Conservation (phyloP, 2,329 filamentous ascomycete species). For the Pyrenochaeta sp. region DNA sequence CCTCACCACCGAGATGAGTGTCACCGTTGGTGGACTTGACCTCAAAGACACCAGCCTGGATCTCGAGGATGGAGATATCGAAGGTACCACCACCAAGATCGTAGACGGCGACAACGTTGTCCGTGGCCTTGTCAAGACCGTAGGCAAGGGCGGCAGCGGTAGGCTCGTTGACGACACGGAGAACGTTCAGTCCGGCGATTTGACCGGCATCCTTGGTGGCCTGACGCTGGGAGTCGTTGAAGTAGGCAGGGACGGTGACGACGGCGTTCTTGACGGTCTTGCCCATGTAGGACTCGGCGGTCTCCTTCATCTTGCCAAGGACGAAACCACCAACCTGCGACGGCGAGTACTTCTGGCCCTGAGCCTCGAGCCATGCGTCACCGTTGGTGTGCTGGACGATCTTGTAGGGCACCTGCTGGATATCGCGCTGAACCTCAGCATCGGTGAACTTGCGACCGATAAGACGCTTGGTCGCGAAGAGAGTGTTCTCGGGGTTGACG, state of each 20-base stretch:
- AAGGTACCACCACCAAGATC: conserved; percentile 99
- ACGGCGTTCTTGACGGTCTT: conserved; percentile 95
- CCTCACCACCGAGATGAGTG: conserved; percentile 96
- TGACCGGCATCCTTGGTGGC: conserved; percentile 98
- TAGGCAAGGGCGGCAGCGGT: conserved; percentile 96
- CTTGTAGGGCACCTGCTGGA: conserved; percentile 98
- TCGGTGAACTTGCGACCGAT: conserved; percentile 98
- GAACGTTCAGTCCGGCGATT: conserved; percentile 94
- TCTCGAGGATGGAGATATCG: conserved; percentile 97
- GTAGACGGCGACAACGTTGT: conserved; percentile 92
- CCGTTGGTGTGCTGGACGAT: conserved; percentile 97
- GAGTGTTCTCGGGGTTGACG: conserved; percentile 97
- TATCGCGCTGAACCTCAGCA: conserved; percentile 90
- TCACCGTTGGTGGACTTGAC: conserved; percentile 99
- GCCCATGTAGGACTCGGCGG: conserved; percentile 89
- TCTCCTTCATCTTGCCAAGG: conserved; percentile 99
- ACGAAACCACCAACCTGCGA: conserved; percentile 98
- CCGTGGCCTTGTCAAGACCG: conserved; percentile 92
- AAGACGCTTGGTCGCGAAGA: conserved; percentile 98
- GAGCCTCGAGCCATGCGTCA: conserved; percentile 94
- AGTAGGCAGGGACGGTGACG: conserved; percentile 96
- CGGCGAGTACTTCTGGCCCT: conserved; percentile 94
- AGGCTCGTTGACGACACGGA: conserved; percentile 97
- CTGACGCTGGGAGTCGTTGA: conserved; percentile 98
- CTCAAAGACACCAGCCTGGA: conserved; percentile 97